A percentile compares a stretch with the other conserved stretches of the same genome.
Evolutionary conservation across 108 stramenopile species (phyloP).

Genomic region (Nannochloropsis granulata): DNA sequence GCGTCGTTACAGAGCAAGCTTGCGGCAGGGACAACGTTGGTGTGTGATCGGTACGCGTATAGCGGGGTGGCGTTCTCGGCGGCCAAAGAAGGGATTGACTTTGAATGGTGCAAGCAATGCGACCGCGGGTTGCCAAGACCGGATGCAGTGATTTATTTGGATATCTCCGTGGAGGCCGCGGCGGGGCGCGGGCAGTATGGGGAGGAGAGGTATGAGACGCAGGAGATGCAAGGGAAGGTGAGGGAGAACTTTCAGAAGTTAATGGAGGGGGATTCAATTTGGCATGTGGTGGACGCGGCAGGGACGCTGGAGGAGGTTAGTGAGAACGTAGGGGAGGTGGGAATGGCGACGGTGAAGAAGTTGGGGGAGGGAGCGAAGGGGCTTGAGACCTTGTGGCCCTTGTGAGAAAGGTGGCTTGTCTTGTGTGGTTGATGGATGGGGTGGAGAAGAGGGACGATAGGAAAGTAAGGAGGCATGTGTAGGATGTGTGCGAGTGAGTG

Average conservation of each 20-base stretch:
- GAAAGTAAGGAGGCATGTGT: too few species aligned
- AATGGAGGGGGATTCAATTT: neutral
- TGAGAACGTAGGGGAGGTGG: neutral
- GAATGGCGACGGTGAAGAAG: neutral
- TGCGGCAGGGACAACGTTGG: conserved; percentile 48
- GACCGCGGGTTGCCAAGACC: conserved; percentile 86
- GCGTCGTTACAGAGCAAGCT: conserved; percentile 40
- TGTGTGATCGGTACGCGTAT: conserved; percentile 94
- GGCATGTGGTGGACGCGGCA: conserved; percentile 16
- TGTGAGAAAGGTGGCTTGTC: neutral
- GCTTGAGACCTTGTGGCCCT: neutral
- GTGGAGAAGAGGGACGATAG: too few species aligned
- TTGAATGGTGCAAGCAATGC: conserved; percentile 22
- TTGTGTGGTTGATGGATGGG: too few species aligned
- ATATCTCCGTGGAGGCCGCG: conserved; percentile 68
- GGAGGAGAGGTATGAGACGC: conserved; percentile 42
- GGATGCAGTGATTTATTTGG: conserved; percentile 86
- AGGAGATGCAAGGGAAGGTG: conserved; percentile 20
- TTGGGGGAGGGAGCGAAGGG: neutral
- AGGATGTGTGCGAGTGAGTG: too few species aligned
- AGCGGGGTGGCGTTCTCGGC: conserved; percentile 93
- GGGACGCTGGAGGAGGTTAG: conserved; percentile 7
- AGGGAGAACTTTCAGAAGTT: conserved; percentile 13
- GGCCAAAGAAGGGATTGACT: conserved; percentile 50
- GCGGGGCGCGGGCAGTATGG: conserved; percentile 78